Base-by-base conservation (phyloP, 2,329 filamentous ascomycete genomes). In the Curvularia verruculosa region DNA sequence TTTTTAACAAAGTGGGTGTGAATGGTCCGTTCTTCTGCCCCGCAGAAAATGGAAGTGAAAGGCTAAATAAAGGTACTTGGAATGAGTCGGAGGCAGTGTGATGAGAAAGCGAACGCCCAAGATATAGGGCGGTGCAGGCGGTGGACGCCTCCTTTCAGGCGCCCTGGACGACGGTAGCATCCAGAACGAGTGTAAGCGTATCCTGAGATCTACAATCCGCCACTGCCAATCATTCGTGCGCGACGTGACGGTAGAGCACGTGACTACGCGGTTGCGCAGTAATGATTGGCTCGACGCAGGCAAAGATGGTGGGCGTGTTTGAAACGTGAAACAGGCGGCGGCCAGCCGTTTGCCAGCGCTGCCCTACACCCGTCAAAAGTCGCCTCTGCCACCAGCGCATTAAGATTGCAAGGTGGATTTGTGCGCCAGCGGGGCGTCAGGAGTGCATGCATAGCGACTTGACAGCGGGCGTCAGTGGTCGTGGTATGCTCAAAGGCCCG, bases 301-400 rank as follows among this genome's bases (percentile, higher is more conserved):
- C 21, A 7, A n/a, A 53, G 49, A 28, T 46, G 43, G 49, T 37
- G 29, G 45, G 41, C 21, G 24, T 59, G 66, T 69, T 67, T 68
- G 62, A 69, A 68, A 67, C 64, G 57, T 65, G 65, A 70, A 68
- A 66, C 63, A 61, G 39, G 40, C 45, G 39, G 37, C 21, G 48
- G 52, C 52, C 66, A 69, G 59, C 63, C 63, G 18, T 66, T 65
- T 54, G 66, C 66, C 65, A 65, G 63, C 56, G 36, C 52, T 34
- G 49, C 23, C 52, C 23, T 28, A 49, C 49, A 36, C 29, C 36
- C 46, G 36, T 45, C 34, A 45, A 45, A 40, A 46, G 45, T 26
- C 18, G 49, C 52, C 54, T 59, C 36, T 23, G n/a, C 28, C 18
- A 34, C 41, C 31, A 49, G 24, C n/a, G 18, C 28, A 29, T 31